Evolutionary conservation across 2,329 filamentous ascomycete genomes (phyloP), one percentile per base, ranked within the genome.

Genomic region (Pseudomassariella vexata): DNA sequence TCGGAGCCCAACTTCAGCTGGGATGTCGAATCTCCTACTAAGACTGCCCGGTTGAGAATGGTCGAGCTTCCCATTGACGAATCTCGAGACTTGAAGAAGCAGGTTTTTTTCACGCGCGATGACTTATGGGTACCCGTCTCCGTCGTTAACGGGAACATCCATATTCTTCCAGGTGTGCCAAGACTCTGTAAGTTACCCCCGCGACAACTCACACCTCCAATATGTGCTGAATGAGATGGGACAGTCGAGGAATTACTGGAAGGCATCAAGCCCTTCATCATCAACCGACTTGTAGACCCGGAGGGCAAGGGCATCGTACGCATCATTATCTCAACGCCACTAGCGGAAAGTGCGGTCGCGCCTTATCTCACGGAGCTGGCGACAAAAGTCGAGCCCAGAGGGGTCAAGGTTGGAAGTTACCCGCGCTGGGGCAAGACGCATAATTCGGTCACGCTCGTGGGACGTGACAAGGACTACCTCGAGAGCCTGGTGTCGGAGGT

Each of bases 391-490:
- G 82, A 79, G 54, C 65, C 77, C 1, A 78, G 74, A 49, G 88
- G 87, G 3, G 73, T 96, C 49, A 96, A 96, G 63, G 87, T 96
- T 11, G 92, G 92, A 28, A 94, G 86, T 59, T 96, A 98, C 60
- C 92, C 92, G 21, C 70, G 87, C 34, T 95, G 89, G 88, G 86
- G 84, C 5, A 90, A 86, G 68, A 77, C 78, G 49, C 71, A 71
- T 41, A 96, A 96, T 59, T 92, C 88, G 0, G 87, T 96, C 28
- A 95, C 90, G 9, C 66, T 98, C 32, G 89, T 95, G 14, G 76
- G 77, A 45, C 79, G 77, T 44, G 84, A 95, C 52, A 67, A 73
- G 44, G 79, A 74, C 16, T 90, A 76, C 46, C 73, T 96, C 53
- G 86, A 95, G 55, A 79, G 77, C 30, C 59, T 95, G 40, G 74